Evolutionary conservation across 768 basidiomycete species (phyloP).

Genomic region (Macrolepiota dolichaula): DNA sequence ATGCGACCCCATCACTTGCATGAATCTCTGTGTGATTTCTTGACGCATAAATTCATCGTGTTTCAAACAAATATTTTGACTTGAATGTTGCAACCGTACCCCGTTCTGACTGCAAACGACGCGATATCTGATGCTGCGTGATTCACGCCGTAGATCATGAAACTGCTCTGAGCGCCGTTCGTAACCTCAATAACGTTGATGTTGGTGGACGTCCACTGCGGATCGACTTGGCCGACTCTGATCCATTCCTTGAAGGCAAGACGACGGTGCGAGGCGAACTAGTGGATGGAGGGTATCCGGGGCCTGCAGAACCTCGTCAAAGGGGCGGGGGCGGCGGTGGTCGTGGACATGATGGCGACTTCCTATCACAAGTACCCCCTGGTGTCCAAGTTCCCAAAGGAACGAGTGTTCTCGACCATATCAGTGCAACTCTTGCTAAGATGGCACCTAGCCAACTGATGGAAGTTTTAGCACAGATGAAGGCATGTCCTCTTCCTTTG

Average conservation of each 20-base stretch:
- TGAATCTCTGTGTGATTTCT: constrained; percentile 6
- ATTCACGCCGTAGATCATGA: constrained; percentile 69
- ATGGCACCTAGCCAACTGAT: constrained; percentile 83
- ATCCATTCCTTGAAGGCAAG: constrained; percentile 88
- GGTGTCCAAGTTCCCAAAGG: constrained; percentile 77
- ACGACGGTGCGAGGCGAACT: constrained; percentile 84
- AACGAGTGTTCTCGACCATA: constrained; percentile 70
- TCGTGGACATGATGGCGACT: constrained; percentile 38
- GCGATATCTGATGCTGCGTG: constrained; percentile 3
- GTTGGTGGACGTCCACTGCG: constrained; percentile 91
- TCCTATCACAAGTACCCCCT: constrained; percentile 66
- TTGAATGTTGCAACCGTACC: not conserved
- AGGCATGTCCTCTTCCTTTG: constrained; percentile 53
- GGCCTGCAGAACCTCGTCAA: constrained; percentile 50
- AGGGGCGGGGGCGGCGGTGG: constrained; percentile 53
- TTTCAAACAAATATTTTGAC: constrained; percentile 10
- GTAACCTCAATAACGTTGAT: constrained; percentile 91
- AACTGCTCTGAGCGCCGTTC: constrained; percentile 91
- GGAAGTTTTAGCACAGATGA: constrained; percentile 97
- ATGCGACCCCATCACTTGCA: not conserved
- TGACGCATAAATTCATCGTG: constrained; percentile 1
- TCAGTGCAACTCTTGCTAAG: constrained; percentile 80
- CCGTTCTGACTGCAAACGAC: not conserved
- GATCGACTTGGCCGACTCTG: constrained; percentile 92
- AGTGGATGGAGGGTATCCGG: constrained; percentile 61